Evolutionary conservation across 768 basidiomycete genomes (phyloP), one percentile per base, ranked within the genome.

Genomic region (Suillus subalutaceus): DNA sequence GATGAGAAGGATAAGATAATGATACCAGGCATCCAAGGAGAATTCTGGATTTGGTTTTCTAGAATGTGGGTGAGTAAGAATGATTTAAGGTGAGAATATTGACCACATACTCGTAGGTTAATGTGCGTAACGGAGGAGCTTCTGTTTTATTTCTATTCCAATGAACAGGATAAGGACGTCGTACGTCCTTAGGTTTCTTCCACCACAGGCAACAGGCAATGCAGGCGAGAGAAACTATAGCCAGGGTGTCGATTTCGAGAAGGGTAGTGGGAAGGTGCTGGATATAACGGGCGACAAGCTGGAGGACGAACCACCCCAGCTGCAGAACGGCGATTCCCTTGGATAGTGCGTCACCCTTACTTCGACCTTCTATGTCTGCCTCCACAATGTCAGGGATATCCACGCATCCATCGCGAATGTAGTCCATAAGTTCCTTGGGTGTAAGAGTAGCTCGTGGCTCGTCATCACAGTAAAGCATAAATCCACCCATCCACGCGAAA

Each of bases 51-150:
- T 20, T 16, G 0, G 0, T 20, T 16, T 7, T 2, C 50, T 52
- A 30, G 15, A 16, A 52, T 52, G 15, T 30, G 3, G 13, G 15
- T 0, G 50, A 52, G 4, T 26, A 16, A 52, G 50, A 8, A 52
- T 26, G 9, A 15, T 30, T 16, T 52, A 8, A 4, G 15, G 15
- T 1, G 4, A 26, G 50, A 30, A 30, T 52, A 20, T 30, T 30
- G 15, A 30, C 50, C 3, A 52, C 50, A 1, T 52, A 52, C 50
- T 52, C 15, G 2, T 52, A 52, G 7, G 6, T 7, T 26, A 52
- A 44, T 4, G 7, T 1, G 8, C 8, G 0, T 16, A 2, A 0
- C 23, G 12, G 48, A 23, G 15, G 9, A 15, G 15, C n/a, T 2
- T 23, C 2, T 50, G 12, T 4, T n/a, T 26, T 4, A 46, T n/a